Evolutionary conservation across 2,329 filamentous ascomycete genomes (phyloP).

Genomic region (Plectosphaerella plurivora): DNA sequence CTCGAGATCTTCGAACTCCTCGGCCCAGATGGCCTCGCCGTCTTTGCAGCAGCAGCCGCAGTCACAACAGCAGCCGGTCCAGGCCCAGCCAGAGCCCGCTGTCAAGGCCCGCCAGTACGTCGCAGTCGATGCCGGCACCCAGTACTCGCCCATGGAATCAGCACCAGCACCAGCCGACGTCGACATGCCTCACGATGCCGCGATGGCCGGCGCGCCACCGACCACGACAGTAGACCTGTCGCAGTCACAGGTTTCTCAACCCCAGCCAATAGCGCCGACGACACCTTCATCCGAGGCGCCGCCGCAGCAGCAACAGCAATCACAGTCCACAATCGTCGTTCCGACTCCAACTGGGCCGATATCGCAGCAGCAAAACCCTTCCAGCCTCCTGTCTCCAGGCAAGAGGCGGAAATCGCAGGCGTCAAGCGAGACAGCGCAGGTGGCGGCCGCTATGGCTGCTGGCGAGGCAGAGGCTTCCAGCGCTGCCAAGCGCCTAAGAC

Average conservation of each 20-base stretch:
- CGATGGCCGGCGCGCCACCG: background rate
- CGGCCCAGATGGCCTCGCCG: slow-evolving; percentile 21
- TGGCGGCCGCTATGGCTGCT: slow-evolving; percentile 10
- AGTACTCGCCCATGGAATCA: slow-evolving; percentile 43
- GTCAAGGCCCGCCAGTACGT: slow-evolving; percentile 34
- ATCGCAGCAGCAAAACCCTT: slow-evolving; percentile 2
- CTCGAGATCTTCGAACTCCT: slow-evolving; percentile 28
- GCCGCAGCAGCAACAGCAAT: slow-evolving; percentile 8
- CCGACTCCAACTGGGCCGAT: background rate
- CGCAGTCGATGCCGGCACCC: slow-evolving; percentile 41
- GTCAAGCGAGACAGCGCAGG: slow-evolving; percentile 4
- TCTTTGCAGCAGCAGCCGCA: slow-evolving; percentile 19
- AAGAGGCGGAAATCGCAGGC: slow-evolving; percentile 42
- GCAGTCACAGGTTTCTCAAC: slow-evolving; percentile 1
- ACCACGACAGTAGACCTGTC: no score
- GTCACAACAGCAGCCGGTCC: slow-evolving; percentile 6
- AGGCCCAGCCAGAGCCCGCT: slow-evolving; percentile 13
- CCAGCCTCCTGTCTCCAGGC: slow-evolving; percentile 25
- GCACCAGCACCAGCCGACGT: slow-evolving; percentile 16
- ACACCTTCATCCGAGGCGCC: background rate
- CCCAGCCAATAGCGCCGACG: slow-evolving; percentile 11
- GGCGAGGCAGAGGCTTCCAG: slow-evolving; percentile 16
- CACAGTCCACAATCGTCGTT: slow-evolving; percentile 1
- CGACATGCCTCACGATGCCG: slow-evolving; percentile 20
- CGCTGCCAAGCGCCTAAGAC: slow-evolving; percentile 48